Conservation (phyloP, 139 green algal species). For the Nannochloris sp. region DNA sequence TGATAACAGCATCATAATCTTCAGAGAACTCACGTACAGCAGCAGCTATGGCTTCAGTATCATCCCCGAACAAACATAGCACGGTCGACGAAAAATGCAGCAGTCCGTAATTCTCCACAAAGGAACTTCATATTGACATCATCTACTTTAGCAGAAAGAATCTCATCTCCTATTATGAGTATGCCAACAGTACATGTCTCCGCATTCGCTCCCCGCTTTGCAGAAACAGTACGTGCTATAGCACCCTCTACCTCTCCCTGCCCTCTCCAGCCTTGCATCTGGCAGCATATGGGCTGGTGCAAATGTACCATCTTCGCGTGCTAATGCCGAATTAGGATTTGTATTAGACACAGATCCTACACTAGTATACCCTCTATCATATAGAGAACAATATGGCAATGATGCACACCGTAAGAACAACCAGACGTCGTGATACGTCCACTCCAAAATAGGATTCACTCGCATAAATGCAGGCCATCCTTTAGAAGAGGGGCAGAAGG, state of each 20-base stretch:
- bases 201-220: neutral
- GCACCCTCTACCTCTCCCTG: constrained; percentile 29
- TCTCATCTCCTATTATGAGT: constrained; percentile 43
- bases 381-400: constrained; percentile 78
- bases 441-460: constrained; percentile 93
- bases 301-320: constrained; percentile 58
- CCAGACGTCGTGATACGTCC: constrained; percentile 92
- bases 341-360: constrained; percentile 67
- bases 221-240: neutral
- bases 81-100: constrained; percentile 43
- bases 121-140: constrained; percentile 73
- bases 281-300: constrained; percentile 68
- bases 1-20: constrained; percentile 25
- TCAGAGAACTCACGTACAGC: constrained; percentile 10
- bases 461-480: constrained; percentile 97
- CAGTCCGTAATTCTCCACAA: constrained; percentile 42
- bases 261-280: constrained; percentile 66
- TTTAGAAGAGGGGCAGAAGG: constrained; percentile 75
- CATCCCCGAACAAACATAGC: constrained; percentile 64
- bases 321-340: constrained; percentile 62
- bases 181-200: constrained; percentile 12
- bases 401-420: constrained; percentile 55
- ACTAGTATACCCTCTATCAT: constrained; percentile 85
- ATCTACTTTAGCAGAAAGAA: constrained; percentile 53
- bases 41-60: constrained; percentile 50